Conservation (phyloP, 257 asterid species). For the Marsdenia floribunda region DNA sequence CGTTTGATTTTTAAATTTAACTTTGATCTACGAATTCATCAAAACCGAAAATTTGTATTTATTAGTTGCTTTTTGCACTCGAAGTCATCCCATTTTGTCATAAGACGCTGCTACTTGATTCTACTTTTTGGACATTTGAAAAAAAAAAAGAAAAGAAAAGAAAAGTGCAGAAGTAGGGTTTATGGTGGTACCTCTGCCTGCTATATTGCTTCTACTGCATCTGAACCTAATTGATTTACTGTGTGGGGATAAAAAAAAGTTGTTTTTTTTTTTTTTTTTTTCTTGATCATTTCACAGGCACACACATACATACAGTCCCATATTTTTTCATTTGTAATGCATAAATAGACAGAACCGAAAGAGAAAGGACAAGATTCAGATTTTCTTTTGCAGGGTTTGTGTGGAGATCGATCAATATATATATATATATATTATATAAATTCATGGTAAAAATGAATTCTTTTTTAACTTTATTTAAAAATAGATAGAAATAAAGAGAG, state of each 20-base stretch:
- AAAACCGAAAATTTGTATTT: too few species aligned
- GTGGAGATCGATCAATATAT: not conserved
- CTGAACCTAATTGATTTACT: not conserved
- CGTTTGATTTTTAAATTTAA: too few species aligned
- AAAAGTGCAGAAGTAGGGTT: not conserved
- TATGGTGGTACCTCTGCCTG: not conserved
- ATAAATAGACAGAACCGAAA: not conserved
- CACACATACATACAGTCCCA: too few species aligned
- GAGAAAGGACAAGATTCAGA: slow-evolving; percentile 7
- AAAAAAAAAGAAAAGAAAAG: not conserved
- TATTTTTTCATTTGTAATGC: not conserved
- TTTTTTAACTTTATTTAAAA: not conserved
- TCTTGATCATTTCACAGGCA: not conserved
- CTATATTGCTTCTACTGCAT: not conserved
- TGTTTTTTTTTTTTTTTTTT: not conserved
- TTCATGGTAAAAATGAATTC: not conserved
- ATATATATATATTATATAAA: not conserved
- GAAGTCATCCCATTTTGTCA: too few species aligned
- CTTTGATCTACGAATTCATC: too few species aligned
- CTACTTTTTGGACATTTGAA: not conserved
- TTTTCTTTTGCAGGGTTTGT: slow-evolving; percentile 4
- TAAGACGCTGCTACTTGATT: too few species aligned
- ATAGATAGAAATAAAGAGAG: not conserved
- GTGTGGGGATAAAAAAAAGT: not conserved
- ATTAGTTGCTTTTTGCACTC: too few species aligned